These are phyloP conservation scores for Boletus pseudopeckii DNA, from an alignment of 768 basidiomycete genomes.

Conservation along the genomic window DNA sequence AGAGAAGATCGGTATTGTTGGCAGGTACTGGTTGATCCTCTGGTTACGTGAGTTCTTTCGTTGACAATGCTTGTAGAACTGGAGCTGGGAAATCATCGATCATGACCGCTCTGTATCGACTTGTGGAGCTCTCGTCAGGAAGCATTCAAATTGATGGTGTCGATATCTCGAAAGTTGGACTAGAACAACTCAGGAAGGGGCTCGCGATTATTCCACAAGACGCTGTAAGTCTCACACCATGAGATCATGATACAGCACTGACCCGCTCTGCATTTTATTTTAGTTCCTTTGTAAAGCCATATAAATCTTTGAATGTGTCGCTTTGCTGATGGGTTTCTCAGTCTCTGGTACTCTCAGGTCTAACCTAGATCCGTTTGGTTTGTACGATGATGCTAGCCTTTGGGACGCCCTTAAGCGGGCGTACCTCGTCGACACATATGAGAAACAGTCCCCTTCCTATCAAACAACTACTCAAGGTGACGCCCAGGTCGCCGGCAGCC, in stretches of 20 bases:
- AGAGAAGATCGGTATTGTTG: slow-evolving; percentile 93
- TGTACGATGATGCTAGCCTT: slow-evolving; percentile 73
- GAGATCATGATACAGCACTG: neutral
- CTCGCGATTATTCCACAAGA: slow-evolving; percentile 87
- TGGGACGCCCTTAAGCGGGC: slow-evolving; percentile 89
- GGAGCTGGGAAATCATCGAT: slow-evolving; percentile 90
- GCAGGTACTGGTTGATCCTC: slow-evolving; percentile 38
- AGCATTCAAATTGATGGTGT: slow-evolving; percentile 76
- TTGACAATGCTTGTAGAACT: slow-evolving; percentile 41
- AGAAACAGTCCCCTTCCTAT: slow-evolving; percentile 19
- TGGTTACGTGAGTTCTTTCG: neutral
- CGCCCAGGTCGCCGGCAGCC: slow-evolving; percentile 37
- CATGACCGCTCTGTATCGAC: slow-evolving; percentile 81
- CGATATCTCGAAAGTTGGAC: slow-evolving; percentile 79
- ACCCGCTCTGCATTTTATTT: neutral
- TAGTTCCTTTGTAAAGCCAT: slow-evolving; percentile 39
- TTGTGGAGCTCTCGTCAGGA: slow-evolving; percentile 78
- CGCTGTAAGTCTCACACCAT: slow-evolving; percentile 20
- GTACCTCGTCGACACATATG: slow-evolving; percentile 64
- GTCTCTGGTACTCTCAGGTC: slow-evolving; percentile 80
- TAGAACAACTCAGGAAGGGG: slow-evolving; percentile 64
- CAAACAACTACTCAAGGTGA: slow-evolving; percentile 38
- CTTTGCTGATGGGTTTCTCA: slow-evolving; percentile 17
- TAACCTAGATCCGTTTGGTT: slow-evolving; percentile 87
- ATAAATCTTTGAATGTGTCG: slow-evolving; percentile 2